Percentiles rank a stretch among this genome's conserved stretches.
Evolutionary conservation across 257 asterid genomes (phyloP).

Genomic region (Osmanthus fragrans): DNA sequence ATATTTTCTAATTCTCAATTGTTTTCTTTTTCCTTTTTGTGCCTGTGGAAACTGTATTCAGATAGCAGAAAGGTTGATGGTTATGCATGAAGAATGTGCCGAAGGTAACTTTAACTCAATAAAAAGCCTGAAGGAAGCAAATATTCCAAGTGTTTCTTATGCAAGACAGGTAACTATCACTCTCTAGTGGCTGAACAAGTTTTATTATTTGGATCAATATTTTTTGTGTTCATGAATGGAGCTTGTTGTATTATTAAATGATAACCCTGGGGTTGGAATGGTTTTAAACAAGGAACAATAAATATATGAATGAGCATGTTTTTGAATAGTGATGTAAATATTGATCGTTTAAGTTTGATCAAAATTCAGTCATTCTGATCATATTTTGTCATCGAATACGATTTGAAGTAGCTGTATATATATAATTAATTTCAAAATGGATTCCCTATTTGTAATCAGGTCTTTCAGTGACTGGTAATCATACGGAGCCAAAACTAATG

Average conservation of each 20-base stretch:
- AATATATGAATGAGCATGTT: background rate
- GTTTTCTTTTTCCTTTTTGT: background rate
- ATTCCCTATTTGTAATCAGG: background rate
- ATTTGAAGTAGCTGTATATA: background rate
- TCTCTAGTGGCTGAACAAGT: background rate
- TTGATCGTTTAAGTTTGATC: too few species aligned
- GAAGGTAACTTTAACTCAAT: conserved; percentile 60
- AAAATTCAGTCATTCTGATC: background rate
- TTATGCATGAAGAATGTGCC: conserved; percentile 69
- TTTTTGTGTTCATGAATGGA: background rate
- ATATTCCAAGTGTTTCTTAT: conserved; percentile 37
- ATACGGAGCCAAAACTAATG: background rate
- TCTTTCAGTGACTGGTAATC: background rate
- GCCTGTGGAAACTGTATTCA: conserved; percentile 18
- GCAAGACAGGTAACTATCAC: conserved; percentile 39
- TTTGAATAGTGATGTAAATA: too few species aligned
- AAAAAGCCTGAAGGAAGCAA: conserved; percentile 42
- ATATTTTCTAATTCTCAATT: background rate
- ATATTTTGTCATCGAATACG: background rate
- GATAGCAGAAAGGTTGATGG: conserved; percentile 64
- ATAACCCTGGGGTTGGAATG: background rate
- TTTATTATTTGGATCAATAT: background rate
- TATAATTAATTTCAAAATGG: background rate
- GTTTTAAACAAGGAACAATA: background rate
- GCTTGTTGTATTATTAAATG: conserved; percentile 1